phyloP scores from a whole-genome alignment of 2,329 filamentous ascomycete species.

The Aspergillus floridensis region DNA sequence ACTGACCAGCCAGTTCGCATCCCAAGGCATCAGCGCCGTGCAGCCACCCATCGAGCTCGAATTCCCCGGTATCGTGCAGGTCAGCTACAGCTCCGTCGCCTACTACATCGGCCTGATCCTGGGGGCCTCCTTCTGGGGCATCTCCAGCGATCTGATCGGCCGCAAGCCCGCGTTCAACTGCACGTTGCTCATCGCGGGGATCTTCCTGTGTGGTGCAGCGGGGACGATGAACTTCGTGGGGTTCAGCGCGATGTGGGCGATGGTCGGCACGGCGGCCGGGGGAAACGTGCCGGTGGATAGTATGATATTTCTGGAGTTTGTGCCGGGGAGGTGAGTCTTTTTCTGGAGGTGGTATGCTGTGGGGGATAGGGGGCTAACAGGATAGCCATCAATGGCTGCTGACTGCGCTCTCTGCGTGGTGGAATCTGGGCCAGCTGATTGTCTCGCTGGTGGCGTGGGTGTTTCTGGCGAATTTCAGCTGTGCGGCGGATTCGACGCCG shows the following conservation, averaged over 20 bases:
- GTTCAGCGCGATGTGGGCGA: conserved; percentile 30
- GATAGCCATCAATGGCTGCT: conserved; percentile 28
- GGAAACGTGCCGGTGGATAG: conserved; percentile 29
- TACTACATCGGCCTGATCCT: conserved; percentile 45
- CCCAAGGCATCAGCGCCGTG: conserved; percentile 31
- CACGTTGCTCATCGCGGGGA: conserved; percentile 44
- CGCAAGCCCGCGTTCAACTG: conserved; percentile 48
- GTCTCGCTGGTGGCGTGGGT: conserved; percentile 31
- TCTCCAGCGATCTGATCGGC: conserved; percentile 43
- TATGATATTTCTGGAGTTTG: conserved; percentile 32
- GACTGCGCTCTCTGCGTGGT: conserved; percentile 47
- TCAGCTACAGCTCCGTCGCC: conserved; percentile 34
- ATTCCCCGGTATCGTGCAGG: conserved; percentile 23
- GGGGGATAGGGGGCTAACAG: background rate
- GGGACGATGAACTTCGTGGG: conserved; percentile 27
- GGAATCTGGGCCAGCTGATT: conserved; percentile 48
- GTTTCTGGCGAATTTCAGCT: conserved; percentile 30
- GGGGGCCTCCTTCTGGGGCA: conserved; percentile 49
- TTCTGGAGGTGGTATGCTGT: background rate
- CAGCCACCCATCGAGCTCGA: conserved; percentile 30
- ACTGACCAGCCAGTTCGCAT: conserved; percentile 18
- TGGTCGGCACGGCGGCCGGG: conserved; percentile 28
- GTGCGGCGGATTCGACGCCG: conserved; percentile 23
- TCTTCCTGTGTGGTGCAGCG: conserved; percentile 26
- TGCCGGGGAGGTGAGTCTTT: conserved; percentile 22